Evolutionary conservation across 2,329 filamentous ascomycete genomes (phyloP).

Genomic region (Diaporthe citrichinensis): DNA sequence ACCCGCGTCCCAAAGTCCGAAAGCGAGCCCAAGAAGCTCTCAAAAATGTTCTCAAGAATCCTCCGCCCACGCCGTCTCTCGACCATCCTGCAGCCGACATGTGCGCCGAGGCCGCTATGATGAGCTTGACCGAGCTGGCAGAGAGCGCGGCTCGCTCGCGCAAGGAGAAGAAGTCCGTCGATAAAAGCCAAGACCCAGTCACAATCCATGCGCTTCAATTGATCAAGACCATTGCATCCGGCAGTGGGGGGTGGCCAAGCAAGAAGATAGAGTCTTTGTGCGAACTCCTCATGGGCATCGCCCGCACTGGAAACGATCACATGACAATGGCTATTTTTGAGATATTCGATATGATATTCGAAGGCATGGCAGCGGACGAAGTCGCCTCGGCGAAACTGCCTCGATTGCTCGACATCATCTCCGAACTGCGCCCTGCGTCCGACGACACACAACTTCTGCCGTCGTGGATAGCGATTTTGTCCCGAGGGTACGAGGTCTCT

Average conservation of each 20-base stretch:
- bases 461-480: conserved; percentile 96
- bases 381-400: conserved; percentile 91
- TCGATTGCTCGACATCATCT: conserved; percentile 89
- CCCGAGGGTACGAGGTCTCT: conserved; percentile 93
- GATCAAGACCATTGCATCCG: conserved; percentile 88
- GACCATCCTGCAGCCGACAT: conserved; percentile 97
- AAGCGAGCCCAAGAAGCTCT: conserved; percentile 94
- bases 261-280: conserved; percentile 94
- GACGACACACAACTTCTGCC: conserved; percentile 96
- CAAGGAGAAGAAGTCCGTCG: conserved; percentile 76
- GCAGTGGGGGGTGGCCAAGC: conserved; percentile 95
- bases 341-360: conserved; percentile 97
- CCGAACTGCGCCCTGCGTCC: conserved; percentile 89
- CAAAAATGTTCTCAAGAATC: conserved; percentile 83
- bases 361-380: conserved; percentile 88
- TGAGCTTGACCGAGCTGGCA: conserved; percentile 82
- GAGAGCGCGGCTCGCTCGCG: conserved; percentile 71
- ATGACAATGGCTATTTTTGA: conserved; percentile 97
- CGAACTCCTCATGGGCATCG: conserved; percentile 89
- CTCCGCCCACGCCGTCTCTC: conserved; percentile 90
- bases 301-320: conserved; percentile 91
- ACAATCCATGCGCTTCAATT: conserved; percentile 94
- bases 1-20: conserved; percentile 91
- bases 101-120: conserved; percentile 92
- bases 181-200: conserved; percentile 79